These are phyloP conservation scores for Penicillium griseofulvum DNA, from an alignment of 2,329 filamentous ascomycete genomes.

Conservation along the genomic window DNA sequence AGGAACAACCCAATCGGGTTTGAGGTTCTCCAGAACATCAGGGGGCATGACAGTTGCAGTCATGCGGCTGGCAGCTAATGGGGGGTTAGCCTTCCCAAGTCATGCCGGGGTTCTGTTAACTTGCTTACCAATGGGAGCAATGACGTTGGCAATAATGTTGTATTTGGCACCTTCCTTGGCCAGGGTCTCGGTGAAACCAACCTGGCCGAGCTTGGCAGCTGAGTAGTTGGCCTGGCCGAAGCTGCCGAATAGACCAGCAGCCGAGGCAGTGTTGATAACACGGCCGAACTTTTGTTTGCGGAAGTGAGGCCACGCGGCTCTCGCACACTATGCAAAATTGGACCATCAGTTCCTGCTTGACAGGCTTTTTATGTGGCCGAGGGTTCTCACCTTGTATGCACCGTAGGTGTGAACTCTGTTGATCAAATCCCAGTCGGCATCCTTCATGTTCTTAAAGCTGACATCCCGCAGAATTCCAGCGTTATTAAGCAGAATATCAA, in stretches of 20 bases:
- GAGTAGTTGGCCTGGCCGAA: slow-evolving; percentile 98
- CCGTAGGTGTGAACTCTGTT: slow-evolving; percentile 90
- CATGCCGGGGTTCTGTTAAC: not conserved
- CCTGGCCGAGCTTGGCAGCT: slow-evolving; percentile 89
- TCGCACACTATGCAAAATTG: slow-evolving; percentile 59
- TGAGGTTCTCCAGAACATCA: slow-evolving; percentile 80
- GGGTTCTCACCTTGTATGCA: slow-evolving; percentile 70
- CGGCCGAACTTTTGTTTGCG: slow-evolving; percentile 98
- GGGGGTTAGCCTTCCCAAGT: slow-evolving; percentile 8
- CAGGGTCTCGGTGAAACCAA: slow-evolving; percentile 96
- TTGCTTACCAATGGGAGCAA: slow-evolving; percentile 71
- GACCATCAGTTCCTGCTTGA: slow-evolving; percentile 16
- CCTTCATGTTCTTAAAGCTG: slow-evolving; percentile 98
- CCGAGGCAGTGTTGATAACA: slow-evolving; percentile 95
- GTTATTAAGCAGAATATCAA: slow-evolving; percentile 97
- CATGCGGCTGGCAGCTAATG: slow-evolving; percentile 82
- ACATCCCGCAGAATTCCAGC: slow-evolving; percentile 92
- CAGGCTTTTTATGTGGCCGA: not conserved
- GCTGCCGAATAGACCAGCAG: slow-evolving; percentile 89
- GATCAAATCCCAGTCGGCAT: slow-evolving; percentile 94
- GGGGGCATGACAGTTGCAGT: slow-evolving; percentile 93
- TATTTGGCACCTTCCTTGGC: slow-evolving; percentile 98
- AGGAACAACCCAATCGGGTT: slow-evolving; percentile 93
- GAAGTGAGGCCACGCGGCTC: slow-evolving; percentile 95
- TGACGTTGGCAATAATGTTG: slow-evolving; percentile 93